These are phyloP conservation scores for Mortierella alpina DNA, from an alignment of 192 early-diverging fungal genomes.

Conservation along the genomic window DNA sequence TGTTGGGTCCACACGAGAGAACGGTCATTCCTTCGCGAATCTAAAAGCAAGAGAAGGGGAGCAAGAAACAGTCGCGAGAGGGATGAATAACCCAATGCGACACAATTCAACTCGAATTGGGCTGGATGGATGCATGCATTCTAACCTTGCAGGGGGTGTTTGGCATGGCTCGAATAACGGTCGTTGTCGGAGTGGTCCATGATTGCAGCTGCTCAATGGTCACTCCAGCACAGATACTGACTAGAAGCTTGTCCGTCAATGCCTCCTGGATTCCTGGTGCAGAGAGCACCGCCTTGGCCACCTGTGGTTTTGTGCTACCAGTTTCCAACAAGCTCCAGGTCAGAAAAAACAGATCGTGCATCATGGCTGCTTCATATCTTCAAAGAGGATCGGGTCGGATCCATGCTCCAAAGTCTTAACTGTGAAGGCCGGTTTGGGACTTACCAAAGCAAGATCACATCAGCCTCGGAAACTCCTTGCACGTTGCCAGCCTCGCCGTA, in stretches of 20 bases:
- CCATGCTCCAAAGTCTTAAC: background rate
- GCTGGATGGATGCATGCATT: background rate
- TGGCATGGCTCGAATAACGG: slow-evolving; percentile 66
- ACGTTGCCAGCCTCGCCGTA: slow-evolving; percentile 55
- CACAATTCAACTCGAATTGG: background rate
- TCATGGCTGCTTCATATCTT: background rate
- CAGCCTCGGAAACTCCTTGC: slow-evolving; percentile 49
- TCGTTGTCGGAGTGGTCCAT: slow-evolving; percentile 57
- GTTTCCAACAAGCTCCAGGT: background rate
- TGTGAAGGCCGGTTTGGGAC: background rate
- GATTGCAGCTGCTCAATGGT: slow-evolving; percentile 59
- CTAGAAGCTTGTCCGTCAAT: slow-evolving; percentile 55
- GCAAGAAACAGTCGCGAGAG: background rate
- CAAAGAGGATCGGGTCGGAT: background rate
- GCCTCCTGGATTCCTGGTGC: slow-evolving; percentile 56
- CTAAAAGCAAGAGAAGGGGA: slow-evolving; percentile 14
- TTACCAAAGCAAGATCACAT: slow-evolving; percentile 61
- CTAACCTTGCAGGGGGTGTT: slow-evolving; percentile 65
- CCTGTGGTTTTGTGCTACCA: slow-evolving; percentile 62
- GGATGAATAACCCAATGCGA: background rate
- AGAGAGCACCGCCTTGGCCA: slow-evolving; percentile 57
- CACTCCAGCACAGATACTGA: slow-evolving; percentile 66
- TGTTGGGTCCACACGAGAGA: slow-evolving; percentile 50
- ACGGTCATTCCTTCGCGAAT: slow-evolving; percentile 69
- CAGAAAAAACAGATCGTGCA: background rate